Conservation (phyloP, 2,329 filamentous ascomycete genomes). For the Talaromyces sp. region DNA sequence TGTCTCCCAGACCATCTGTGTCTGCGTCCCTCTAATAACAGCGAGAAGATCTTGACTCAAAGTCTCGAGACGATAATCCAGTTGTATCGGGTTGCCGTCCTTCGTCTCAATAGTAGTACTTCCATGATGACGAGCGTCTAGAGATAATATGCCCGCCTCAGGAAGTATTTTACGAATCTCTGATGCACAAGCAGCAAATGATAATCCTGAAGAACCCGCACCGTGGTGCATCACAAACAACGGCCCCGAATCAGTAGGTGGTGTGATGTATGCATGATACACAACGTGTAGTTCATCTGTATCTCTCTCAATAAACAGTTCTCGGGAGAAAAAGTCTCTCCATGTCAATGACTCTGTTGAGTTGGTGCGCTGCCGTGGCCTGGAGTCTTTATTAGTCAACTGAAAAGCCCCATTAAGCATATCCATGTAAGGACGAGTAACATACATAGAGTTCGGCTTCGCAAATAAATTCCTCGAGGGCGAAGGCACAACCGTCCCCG, state of each 20-base stretch:
- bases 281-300: slow-evolving; percentile 50
- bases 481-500: slow-evolving; percentile 84
- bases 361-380: slow-evolving; percentile 43
- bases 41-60: slow-evolving; percentile 70
- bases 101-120: slow-evolving; percentile 50
- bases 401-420: not conserved
- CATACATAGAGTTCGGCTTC: slow-evolving; percentile 62
- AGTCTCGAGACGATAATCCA: slow-evolving; percentile 70
- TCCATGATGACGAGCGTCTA: slow-evolving; percentile 87
- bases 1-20: slow-evolving; percentile 68
- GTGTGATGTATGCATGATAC: slow-evolving; percentile 85
- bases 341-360: slow-evolving; percentile 69
- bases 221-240: slow-evolving; percentile 94
- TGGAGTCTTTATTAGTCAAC: not conserved
- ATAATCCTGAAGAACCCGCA: slow-evolving; percentile 87
- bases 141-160: slow-evolving; percentile 75
- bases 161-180: slow-evolving; percentile 77
- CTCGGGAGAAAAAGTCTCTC: slow-evolving; percentile 88
- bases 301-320: slow-evolving; percentile 64
- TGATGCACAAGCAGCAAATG: slow-evolving; percentile 77
- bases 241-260: slow-evolving; percentile 69
- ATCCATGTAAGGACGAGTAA: slow-evolving; percentile 20
- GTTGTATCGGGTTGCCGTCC: slow-evolving; percentile 36
- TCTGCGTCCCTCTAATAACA: slow-evolving; percentile 66
- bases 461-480: slow-evolving; percentile 71